Percentiles rank a stretch among this genome's conserved stretches.
These are phyloP conservation scores for Pichia thaimueangensis DNA, from an alignment of 805 yeast species.

Conservation along the genomic window DNA sequence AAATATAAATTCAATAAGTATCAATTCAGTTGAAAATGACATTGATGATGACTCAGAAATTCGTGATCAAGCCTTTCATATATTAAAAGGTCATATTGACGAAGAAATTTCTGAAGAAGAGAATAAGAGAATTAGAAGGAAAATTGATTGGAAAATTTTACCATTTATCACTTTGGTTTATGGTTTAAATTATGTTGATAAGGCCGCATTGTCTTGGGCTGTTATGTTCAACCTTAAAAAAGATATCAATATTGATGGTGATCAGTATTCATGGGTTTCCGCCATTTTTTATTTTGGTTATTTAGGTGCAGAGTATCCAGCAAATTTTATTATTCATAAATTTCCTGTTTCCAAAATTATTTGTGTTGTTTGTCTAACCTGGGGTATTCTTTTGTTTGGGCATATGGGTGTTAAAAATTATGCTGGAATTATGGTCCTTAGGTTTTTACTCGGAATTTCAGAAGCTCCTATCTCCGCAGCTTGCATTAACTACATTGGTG, in stretches of 20 bases:
- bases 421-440: slow-evolving; percentile 39
- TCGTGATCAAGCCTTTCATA: slow-evolving; percentile 17
- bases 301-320: slow-evolving; percentile 40
- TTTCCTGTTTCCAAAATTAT: slow-evolving; percentile 29
- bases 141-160: slow-evolving; percentile 28
- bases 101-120: slow-evolving; percentile 21
- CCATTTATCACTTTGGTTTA: slow-evolving; percentile 20
- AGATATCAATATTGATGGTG: slow-evolving; percentile 37
- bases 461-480: slow-evolving; percentile 38
- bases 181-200: slow-evolving; percentile 39
- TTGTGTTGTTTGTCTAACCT: slow-evolving; percentile 24
- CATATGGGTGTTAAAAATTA: slow-evolving; percentile 40
- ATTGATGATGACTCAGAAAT: slow-evolving; percentile 14
- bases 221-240: slow-evolving; percentile 41
- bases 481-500: slow-evolving; percentile 41
- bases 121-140: slow-evolving; percentile 22
- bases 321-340: slow-evolving; percentile 37
- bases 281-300: slow-evolving; percentile 45
- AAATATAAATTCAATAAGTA: not conserved
- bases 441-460: slow-evolving; percentile 33
- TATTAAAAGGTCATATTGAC: slow-evolving; percentile 18
- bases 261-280: slow-evolving; percentile 39
- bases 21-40: slow-evolving; percentile 3
- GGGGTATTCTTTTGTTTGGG: slow-evolving; percentile 32
- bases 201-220: slow-evolving; percentile 44